Base-by-base conservation (phyloP, 2,329 filamentous ascomycete species). In the Balansia obtecta region DNA sequence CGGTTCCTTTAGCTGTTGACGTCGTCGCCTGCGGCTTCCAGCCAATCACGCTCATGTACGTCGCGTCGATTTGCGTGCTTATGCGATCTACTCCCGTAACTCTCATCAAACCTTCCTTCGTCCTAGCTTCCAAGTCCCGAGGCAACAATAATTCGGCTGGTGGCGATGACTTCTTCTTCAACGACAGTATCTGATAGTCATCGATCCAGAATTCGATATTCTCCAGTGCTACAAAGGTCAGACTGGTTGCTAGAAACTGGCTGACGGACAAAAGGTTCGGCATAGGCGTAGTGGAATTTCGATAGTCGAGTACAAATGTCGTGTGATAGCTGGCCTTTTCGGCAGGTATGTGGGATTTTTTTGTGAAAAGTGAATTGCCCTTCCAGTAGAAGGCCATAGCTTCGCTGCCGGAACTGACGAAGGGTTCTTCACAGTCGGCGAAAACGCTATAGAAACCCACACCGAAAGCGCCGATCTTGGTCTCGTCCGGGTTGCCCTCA, bases 341-440 rank as follows among this genome's bases (percentile, higher is more conserved):
- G 44, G 80, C 73, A 1, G 85, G 82, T 8, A 96, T 70, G 57
- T 83, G 82, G 20, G 93, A 76, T 58, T 88, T 87, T 59, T 90
- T 85, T 22, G 94, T 98, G 65, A 95, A 97, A 1, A 98, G 76
- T 5, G 88, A 88, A 65, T 97, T 97, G n/a, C 86, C 90, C 66
- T 96, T 97, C 94, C 93, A 98, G 71, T 96, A 98, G 63, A 98
- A 98, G 0, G 91, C 91, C 88, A 98, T 96, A 38, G 89, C 90
- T 67, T 95, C 84, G 54, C 77, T 80, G 1, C 93, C 93, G 1
- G 91, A 97, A 57, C 88, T 93, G 56, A 98, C 86, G 62, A 98
- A 97, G 0, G 93, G 93, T 59, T 96, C 89, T 67, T 98, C 94
- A 64, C 91, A 98, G 65, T 98, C 93, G 54, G 93, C 88, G 65